phyloP scores from a whole-genome alignment of 148 eudicot genomes.

The Spergularia bocconei region DNA sequence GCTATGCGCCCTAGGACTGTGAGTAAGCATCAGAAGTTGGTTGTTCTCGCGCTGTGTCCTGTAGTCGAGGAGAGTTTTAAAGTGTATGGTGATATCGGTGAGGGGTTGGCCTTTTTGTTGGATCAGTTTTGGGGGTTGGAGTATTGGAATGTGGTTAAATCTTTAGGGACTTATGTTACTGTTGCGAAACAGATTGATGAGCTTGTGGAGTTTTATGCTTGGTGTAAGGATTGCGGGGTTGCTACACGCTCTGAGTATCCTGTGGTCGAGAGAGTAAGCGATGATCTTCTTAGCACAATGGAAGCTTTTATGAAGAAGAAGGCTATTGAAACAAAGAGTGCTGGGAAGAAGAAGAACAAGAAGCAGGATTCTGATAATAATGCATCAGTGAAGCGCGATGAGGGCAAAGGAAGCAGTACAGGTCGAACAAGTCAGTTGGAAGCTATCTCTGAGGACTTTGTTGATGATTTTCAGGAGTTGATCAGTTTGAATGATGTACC shows the following conservation, averaged over 20 bases:
- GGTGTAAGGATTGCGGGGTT: constrained; percentile 54
- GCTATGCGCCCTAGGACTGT: constrained; percentile 41
- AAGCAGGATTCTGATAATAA: neutral
- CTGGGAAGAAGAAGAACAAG: constrained; percentile 19
- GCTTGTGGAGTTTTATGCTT: constrained; percentile 42
- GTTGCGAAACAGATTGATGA: constrained; percentile 58
- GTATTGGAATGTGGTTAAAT: constrained; percentile 43
- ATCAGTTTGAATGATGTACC: constrained; percentile 37
- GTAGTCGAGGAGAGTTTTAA: constrained; percentile 58
- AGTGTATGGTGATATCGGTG: constrained; percentile 52
- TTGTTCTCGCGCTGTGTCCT: constrained; percentile 44
- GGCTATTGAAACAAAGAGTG: constrained; percentile 25
- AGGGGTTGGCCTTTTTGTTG: constrained; percentile 39
- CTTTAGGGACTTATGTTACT: constrained; percentile 45
- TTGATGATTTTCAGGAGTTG: constrained; percentile 29
- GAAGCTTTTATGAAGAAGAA: constrained; percentile 46
- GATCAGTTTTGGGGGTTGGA: constrained; percentile 52
- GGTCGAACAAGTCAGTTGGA: neutral
- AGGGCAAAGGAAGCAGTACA: neutral
- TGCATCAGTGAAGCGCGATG: neutral
- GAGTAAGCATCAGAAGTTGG: constrained; percentile 36
- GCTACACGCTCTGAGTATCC: constrained; percentile 51
- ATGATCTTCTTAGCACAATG: constrained; percentile 41
- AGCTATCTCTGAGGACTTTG: constrained; percentile 1
- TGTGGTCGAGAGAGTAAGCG: constrained; percentile 45